Evolutionary conservation across 192 early-diverging fungal genomes (phyloP).

Genomic region (Coemansia sp.): DNA sequence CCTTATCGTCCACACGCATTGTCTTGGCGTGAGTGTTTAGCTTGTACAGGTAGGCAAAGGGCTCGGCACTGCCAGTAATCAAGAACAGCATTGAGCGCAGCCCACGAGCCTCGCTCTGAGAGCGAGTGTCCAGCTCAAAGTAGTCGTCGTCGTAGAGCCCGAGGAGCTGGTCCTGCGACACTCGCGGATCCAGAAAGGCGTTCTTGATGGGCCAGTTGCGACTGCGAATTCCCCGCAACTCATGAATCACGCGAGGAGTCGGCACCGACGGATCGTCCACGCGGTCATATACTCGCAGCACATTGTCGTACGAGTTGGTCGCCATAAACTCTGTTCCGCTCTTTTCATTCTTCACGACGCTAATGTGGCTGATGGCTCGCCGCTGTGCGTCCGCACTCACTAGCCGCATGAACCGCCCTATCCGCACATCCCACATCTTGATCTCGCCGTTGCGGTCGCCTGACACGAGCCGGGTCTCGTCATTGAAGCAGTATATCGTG

Average conservation of each 20-base stretch:
- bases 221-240: constrained; percentile 90
- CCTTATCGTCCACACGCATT: constrained; percentile 53
- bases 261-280: constrained; percentile 79
- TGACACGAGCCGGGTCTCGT: constrained; percentile 53
- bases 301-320: constrained; percentile 94
- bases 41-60: constrained; percentile 68
- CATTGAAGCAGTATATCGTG: constrained; percentile 57
- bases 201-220: constrained; percentile 96
- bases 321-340: constrained; percentile 79
- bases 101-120: constrained; percentile 52
- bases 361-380: constrained; percentile 55
- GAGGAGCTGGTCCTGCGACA: constrained; percentile 52
- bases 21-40: constrained; percentile 45
- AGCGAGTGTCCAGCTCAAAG: constrained; percentile 55
- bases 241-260: constrained; percentile 70
- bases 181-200: constrained; percentile 67
- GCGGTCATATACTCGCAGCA: constrained; percentile 90
- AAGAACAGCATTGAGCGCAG: constrained; percentile 60
- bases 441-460: constrained; percentile 62
- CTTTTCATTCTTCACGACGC: constrained; percentile 52
- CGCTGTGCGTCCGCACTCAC: constrained; percentile 34
- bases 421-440: constrained; percentile 92
- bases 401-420: constrained; percentile 60
- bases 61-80: constrained; percentile 71
- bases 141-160: constrained; percentile 56